Evolutionary conservation across 139 green algal genomes (phyloP), one percentile per base, ranked within the genome.

Genomic region (Raphidocelis subcapitata): DNA sequence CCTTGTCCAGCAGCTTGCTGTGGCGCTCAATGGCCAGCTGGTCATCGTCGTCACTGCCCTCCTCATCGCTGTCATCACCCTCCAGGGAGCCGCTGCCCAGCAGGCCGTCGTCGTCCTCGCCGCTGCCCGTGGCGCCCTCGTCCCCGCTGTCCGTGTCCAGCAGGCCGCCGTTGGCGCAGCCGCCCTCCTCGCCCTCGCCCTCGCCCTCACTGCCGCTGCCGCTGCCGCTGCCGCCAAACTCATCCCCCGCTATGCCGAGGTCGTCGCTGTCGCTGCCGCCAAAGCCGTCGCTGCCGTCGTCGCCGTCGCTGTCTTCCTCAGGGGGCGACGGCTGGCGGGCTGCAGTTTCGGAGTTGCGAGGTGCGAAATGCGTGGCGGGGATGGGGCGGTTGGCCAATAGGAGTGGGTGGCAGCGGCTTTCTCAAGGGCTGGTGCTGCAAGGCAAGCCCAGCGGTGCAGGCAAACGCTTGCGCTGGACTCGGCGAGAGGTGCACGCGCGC

Each of bases 21-120:
- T 79, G 67, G n/a, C 75, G 67, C 74, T 93, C 88, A 41, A 87
- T 66, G n/a, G 84, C 77, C 24, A 88, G 77, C 31, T 88, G 81
- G 0, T 82, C 74, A 18, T 87, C 78, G 54, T 85, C 69, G 16
- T 84, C 76, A 29, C 72, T 79, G n/a, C 65, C 77, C 10, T 79
- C 74, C 3, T 67, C 74, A 5, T 83, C 83, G 44, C 67, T 79
- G 2, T 78, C 80, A 28, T 71, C 73, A 33, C 69, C 72, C 31
- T 49, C 75, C 16, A 67, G 49, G 37, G 28, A 68, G 29, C 23
- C 16, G 61, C 5, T 83, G 77, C 20, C 73, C 70, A n/a, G 54
- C 36, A 77, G 65, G 35, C 35, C 59, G 21, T 74, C 62, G 29
- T 75, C 73, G 5, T 79, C 79, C 32, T 81, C 72, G 24, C 59